Conservation (phyloP, 164 flowering plant genomes). For the Brasenia schreberi region DNA sequence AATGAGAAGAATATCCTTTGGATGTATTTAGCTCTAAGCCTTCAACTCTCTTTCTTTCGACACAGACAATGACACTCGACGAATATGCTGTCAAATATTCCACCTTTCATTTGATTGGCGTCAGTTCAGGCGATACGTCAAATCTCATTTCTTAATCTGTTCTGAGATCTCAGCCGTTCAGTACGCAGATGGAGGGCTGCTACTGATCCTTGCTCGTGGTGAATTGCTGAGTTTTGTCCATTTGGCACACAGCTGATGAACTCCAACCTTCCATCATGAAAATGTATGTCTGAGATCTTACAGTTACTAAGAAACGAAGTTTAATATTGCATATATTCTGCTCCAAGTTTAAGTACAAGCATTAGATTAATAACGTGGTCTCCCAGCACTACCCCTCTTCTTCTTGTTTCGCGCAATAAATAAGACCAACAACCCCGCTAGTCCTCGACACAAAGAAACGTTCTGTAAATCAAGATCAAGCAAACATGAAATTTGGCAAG, state of each 20-base stretch:
- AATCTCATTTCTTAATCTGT: neutral
- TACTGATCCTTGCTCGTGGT: too few relatives aligned
- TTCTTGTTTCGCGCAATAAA: neutral
- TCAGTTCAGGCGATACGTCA: neutral
- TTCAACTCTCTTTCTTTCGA: neutral
- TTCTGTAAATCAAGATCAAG: neutral
- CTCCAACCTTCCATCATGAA: too few relatives aligned
- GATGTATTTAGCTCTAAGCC: neutral
- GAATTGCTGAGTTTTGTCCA: too few relatives aligned
- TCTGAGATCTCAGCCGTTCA: neutral
- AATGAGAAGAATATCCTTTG: neutral
- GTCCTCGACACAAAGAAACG: neutral
- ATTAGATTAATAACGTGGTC: neutral
- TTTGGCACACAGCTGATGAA: too few relatives aligned
- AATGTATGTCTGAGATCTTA: too few relatives aligned
- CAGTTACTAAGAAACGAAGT: too few relatives aligned
- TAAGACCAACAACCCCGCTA: neutral
- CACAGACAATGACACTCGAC: constrained; percentile 23
- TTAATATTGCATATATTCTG: too few relatives aligned
- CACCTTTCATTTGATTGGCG: neutral
- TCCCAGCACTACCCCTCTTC: neutral
- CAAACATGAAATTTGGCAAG: constrained; percentile 79
- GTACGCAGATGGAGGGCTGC: neutral
- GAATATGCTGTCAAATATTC: constrained; percentile 72
- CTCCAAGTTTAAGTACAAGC: neutral